These are phyloP conservation scores for Tolypocladium nubicola DNA, from an alignment of 2,329 filamentous ascomycete genomes.

Conservation along the genomic window DNA sequence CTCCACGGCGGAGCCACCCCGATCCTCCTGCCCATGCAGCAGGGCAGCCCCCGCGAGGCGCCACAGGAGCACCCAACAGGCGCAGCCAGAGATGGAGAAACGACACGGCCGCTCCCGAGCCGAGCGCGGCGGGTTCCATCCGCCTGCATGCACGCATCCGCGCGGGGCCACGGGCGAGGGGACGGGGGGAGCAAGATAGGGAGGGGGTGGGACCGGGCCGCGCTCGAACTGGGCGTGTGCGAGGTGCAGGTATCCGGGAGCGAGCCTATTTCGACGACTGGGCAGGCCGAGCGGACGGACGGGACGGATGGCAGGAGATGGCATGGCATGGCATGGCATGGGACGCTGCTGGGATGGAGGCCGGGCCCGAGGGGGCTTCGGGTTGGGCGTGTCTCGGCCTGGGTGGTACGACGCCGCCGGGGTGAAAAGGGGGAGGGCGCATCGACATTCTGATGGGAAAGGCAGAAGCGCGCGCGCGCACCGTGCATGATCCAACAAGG, in stretches of 20 bases:
- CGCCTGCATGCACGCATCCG: background rate
- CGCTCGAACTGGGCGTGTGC: background rate
- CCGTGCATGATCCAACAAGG: no score
- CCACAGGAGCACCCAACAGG: background rate
- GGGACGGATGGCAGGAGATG: no score
- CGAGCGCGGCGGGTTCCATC: background rate
- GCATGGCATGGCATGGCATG: no score
- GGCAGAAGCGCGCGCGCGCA: background rate
- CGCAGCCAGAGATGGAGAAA: background rate
- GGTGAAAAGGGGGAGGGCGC: background rate
- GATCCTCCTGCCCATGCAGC: background rate
- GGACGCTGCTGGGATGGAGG: no score
- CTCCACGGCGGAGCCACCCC: background rate
- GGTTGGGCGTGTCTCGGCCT: background rate
- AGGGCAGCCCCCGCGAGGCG: background rate
- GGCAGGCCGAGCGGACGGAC: background rate
- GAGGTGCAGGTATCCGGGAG: background rate
- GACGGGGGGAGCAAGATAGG: background rate
- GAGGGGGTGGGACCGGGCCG: background rate
- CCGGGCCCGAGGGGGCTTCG: no score
- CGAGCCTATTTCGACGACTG: constrained; percentile 2
- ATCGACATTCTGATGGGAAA: background rate
- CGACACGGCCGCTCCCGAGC: background rate
- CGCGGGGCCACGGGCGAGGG: background rate
- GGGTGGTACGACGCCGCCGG: background rate